phyloP scores from a whole-genome alignment of 1,139 yeast genomes.

The Pichia sp. region DNA sequence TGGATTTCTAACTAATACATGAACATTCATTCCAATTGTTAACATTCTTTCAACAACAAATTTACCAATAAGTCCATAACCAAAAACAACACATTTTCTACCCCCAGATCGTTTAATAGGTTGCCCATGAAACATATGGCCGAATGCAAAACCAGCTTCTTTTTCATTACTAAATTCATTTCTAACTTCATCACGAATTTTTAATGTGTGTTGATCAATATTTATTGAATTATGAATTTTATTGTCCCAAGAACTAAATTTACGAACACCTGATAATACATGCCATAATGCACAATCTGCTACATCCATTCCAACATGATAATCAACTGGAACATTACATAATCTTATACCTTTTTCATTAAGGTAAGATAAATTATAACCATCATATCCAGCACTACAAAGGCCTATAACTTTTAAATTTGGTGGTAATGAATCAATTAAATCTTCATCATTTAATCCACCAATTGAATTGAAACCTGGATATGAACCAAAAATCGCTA shows the following conservation, averaged over 20 bases:
- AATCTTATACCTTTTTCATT: constrained; percentile 43
- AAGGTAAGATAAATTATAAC: constrained; percentile 43
- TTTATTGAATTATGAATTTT: constrained; percentile 19
- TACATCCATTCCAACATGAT: constrained; percentile 58
- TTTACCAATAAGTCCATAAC: constrained; percentile 74
- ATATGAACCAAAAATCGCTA: constrained; percentile 63
- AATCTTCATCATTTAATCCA: constrained; percentile 38
- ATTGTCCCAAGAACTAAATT: constrained; percentile 49
- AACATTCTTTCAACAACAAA: constrained; percentile 52
- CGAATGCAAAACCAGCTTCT: constrained; percentile 28
- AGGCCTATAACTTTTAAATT: constrained; percentile 50
- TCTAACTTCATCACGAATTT: constrained; percentile 16
- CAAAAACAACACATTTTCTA: constrained; percentile 52
- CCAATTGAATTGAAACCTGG: constrained; percentile 46
- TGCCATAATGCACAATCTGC: constrained; percentile 66
- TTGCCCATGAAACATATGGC: constrained; percentile 41
- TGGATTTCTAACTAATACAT: constrained; percentile 10
- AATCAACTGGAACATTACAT: constrained; percentile 56
- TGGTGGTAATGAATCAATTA: constrained; percentile 46
- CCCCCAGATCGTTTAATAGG: constrained; percentile 4
- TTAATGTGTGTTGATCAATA: constrained; percentile 1
- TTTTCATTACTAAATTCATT: constrained; percentile 2
- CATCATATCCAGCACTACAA: constrained; percentile 69
- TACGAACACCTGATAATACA: constrained; percentile 56
- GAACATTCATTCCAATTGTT: constrained; percentile 55